Conservation (phyloP, 2,329 filamentous ascomycete genomes). For the Sporothrix luriei region DNA sequence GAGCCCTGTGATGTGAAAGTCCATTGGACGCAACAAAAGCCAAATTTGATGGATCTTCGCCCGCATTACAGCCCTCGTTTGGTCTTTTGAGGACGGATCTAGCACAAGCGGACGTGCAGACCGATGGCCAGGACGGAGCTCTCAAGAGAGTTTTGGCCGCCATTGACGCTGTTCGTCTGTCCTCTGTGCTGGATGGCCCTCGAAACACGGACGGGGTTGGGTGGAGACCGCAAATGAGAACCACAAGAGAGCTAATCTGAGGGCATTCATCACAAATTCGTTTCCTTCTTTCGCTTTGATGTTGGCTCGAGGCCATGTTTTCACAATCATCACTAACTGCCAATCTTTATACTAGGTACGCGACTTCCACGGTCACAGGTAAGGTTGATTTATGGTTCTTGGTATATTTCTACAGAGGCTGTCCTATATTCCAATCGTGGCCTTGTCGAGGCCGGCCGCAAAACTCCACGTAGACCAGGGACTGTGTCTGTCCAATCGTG, state of each 20-base stretch:
- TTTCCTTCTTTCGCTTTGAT: not conserved
- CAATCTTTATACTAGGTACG: not conserved
- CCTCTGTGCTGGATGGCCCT: not conserved
- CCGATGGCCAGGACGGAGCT: constrained; percentile 9
- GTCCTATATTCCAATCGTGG: not conserved
- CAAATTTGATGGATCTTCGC: constrained; percentile 35
- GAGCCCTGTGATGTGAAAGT: constrained; percentile 33
- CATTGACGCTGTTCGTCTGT: constrained; percentile 11
- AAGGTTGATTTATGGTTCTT: not conserved
- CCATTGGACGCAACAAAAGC: constrained; percentile 32
- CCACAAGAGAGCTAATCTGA: constrained; percentile 36
- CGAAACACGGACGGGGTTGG: not conserved
- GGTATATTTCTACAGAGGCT: not conserved
- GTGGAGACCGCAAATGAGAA: constrained; percentile 30
- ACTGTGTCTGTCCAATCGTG: not conserved
- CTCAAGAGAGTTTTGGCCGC: not conserved
- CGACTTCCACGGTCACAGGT: not conserved
- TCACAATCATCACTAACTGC: not conserved
- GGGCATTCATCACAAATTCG: constrained; percentile 34
- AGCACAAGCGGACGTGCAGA: not conserved
- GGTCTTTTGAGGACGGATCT: not conserved
- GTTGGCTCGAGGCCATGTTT: not conserved
- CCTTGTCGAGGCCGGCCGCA: not conserved
- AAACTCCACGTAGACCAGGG: not conserved
- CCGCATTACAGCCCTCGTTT: not conserved